Evolutionary conservation across 1,284 basidiomycete species (phyloP), one percentile per base, ranked within the genome.

Genomic region (Athelia psychrophila): DNA sequence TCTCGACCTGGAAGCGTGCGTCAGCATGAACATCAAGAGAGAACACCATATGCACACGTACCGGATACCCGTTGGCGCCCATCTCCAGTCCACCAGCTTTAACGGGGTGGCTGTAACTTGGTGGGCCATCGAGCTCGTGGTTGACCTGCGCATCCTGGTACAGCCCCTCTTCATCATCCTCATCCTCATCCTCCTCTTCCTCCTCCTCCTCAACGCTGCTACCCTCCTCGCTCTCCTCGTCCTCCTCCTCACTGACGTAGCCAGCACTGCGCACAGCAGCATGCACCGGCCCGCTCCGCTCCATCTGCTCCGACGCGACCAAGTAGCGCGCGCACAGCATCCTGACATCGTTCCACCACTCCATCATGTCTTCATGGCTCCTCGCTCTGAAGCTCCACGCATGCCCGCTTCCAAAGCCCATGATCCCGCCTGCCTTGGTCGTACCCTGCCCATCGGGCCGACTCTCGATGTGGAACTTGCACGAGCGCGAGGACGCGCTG

Each of bases 311-410:
- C 57, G 88, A 92, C 48, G 95, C 93, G 51, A 98, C 94, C 52
- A 99, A 82, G 72, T 98, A 99, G 58, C 96, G 79, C 54, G 95
- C 95, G 65, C 93, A 95, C 53, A 99, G 79, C 93, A 98, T 97
- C 62, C 95, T 80, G 51, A 97, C 80, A 70, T 98, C 97, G 71
- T 98, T 98, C 96, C 97, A 99, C 91, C 97, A 98, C 74, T 98
- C 96, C 93, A 98, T 95, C 92, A 98, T 94, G 66, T 98, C 96
- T 60, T 98, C 95, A 64, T 93, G 86, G 59, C 84, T 89, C 57
- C 95, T 79, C 44, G 91, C 84, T 49, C 95, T 84, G 81, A 99
- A 98, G 45, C 87, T 93, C 86, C 92, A 98, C 23, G 93, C 93
- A 61, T 85, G 81, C 54, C 80, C 72, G 53, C 77, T 63, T 44